Conservation (phyloP, 192 early-diverging fungal genomes). For the Diversispora epigaea region DNA sequence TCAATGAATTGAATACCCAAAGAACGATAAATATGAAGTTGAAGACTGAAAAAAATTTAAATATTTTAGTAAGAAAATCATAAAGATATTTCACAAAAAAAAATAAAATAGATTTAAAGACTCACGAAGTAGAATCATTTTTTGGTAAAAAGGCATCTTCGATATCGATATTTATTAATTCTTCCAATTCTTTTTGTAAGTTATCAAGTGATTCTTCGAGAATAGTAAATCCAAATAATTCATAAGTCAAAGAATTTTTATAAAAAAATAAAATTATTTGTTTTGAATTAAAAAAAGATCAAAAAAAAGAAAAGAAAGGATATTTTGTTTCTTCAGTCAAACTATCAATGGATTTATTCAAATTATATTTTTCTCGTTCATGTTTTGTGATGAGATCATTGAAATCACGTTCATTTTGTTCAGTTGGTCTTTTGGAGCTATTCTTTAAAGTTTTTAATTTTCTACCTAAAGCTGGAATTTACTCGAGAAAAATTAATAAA, state of each 20-base stretch:
- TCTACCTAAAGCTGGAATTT: background rate
- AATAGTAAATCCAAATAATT: background rate
- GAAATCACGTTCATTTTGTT: background rate
- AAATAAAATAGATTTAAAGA: background rate
- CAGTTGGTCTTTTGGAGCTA: background rate
- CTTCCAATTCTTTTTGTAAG: background rate
- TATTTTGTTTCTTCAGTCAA: background rate
- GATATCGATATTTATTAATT: background rate
- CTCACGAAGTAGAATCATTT: background rate
- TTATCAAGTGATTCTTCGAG: background rate
- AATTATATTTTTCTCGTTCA: background rate
- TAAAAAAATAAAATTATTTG: no score
- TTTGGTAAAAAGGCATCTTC: background rate
- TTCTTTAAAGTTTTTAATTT: background rate
- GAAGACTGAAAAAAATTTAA: background rate
- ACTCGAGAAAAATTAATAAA: no score
- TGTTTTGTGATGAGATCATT: background rate
- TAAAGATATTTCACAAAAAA: background rate
- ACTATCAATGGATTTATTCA: background rate
- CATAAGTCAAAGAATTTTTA: background rate
- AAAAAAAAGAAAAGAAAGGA: background rate
- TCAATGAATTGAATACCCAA: slow-evolving; percentile 11
- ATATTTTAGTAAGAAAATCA: background rate
- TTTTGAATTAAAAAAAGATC: no score
- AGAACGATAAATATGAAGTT: background rate